Base-by-base conservation (phyloP, 2,329 filamentous ascomycete species). In the Trichothecium roseum region DNA sequence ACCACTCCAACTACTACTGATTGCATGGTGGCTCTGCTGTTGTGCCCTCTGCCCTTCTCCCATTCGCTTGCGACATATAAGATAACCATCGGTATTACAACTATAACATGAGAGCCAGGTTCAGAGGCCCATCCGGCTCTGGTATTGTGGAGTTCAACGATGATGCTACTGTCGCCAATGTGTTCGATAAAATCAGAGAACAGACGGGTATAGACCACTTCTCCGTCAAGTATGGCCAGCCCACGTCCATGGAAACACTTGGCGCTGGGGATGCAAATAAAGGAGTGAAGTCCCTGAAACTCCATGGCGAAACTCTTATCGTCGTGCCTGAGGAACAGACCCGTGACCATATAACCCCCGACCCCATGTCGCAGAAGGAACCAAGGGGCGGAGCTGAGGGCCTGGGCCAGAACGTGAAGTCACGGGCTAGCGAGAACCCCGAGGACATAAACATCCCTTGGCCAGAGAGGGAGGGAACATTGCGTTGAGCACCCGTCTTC, bases 181-280 rank as follows among this genome's bases (percentile, higher is more conserved):
- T 88, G 1, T 62, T 79, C 32, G 53, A 66, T 4, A 64, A 72
- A 34, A 77, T 88, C 48, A 68, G 67, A 35, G 60, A 72, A 34
- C 73, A 75, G 49, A 84, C 83, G 2, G 72, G 72, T 4, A 66
- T 89, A 13, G 49, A 66, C 6, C 64, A 67, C 12, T 87, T 89
- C 50, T 74, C 82, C 30, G 64, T 94, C 42, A 94, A 91, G 64
- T 85, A 81, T 59, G 86, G 86, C 26, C 94, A 83, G 48, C 89
- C 89, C 1, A 56, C 51, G 49, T 50, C 53, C 4, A 79, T 84
- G 17, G 77, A 80, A 50, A 65, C 75, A 1, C 68, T 96, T 13
- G 67, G 76, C 26, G 62, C 81, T 18, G 9, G 20, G n/a, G 31
- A 33, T 14, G 15, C 16, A 14, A 8, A 33, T 18, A 28, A n/a